Percentiles rank a stretch among this genome's conserved stretches.
Conservation (phyloP, 1,139 yeast genomes). For the Arxiozyma bovina region DNA sequence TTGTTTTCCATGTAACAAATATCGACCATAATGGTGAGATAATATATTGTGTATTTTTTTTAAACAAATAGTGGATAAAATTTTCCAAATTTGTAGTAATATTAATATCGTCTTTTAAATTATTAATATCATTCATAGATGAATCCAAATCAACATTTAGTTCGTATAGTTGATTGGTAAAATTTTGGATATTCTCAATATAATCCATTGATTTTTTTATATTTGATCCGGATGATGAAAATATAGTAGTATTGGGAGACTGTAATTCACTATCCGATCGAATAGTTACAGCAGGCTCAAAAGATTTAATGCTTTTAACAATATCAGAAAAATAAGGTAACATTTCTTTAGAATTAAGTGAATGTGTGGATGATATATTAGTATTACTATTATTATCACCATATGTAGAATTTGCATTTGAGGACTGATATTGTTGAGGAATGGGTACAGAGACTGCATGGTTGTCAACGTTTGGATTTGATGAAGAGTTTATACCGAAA, state of each 20-base stretch:
- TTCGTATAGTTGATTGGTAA: conserved; percentile 11
- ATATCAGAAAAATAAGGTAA: conserved; percentile 17
- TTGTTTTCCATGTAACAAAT: conserved; percentile 52
- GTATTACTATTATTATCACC: background rate
- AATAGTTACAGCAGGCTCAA: conserved; percentile 19
- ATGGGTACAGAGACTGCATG: background rate
- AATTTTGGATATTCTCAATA: background rate
- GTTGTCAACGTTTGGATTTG: background rate
- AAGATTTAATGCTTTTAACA: conserved; percentile 18
- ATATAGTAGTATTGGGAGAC: conserved; percentile 13
- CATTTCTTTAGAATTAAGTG: background rate
- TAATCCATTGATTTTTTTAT: background rate
- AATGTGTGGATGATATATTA: background rate
- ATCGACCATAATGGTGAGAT: conserved; percentile 56
- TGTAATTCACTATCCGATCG: conserved; percentile 20
- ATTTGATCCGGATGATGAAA: background rate
- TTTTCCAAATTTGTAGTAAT: conserved; percentile 26
- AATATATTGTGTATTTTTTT: conserved; percentile 20
- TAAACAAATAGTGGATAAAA: conserved; percentile 25
- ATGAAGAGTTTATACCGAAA: background rate
- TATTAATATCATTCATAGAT: conserved; percentile 5
- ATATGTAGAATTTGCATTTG: background rate
- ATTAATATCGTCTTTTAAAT: conserved; percentile 16
- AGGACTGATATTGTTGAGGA: background rate
- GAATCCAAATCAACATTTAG: conserved; percentile 8